Evolutionary conservation across 108 stramenopile genomes (phyloP), one percentile per base, ranked within the genome.

Genomic region (Mayamaea pseudoterrestris): DNA sequence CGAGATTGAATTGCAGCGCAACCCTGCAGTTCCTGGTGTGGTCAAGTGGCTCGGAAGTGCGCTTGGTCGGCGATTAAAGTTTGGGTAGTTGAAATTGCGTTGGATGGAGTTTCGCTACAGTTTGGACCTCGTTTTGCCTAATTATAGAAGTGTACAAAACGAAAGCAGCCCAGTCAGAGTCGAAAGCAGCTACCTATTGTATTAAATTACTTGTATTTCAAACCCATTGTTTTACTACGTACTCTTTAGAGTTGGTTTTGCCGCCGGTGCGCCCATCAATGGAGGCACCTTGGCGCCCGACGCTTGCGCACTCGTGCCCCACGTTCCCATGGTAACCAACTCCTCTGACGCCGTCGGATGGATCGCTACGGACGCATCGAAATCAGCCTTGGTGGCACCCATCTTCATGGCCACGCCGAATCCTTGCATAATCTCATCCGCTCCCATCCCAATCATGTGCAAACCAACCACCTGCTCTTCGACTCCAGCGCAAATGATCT

Each of bases 341-440:
- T 90, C 88, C 65, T 90, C 88, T n/a, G 73, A 37, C 6, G 76
- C 83, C 4, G 95, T 98, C 4, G 97, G 97, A 45, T 98, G 97
- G 51, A 98, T 93, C 3, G 95, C 97, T 14, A 97, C 71, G 48
- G 73, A 81, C 5, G 72, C 58, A 68, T 98, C 97, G 49, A 98
- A 90, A 60, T 98, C 97, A 2, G 93, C 93, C 69, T 98, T 96
- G 45, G 95, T 89, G 17, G 77, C 78, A 34, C 86, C 94, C 73
- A 94, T 94, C 37, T 96, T 95, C 74, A 84, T 80, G 23, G 83
- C 83, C 28, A 84, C 73, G 13, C 74, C 82, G 48, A 83, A 77
- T 26, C 70, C 94, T 63, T 98, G 97, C 58, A 98, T 53, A 80
- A 98, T 86, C 68, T 98, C 97, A 59, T 96, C 95, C 0, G 79